These are phyloP conservation scores for Leptographium radiaticola DNA, from an alignment of 2,329 filamentous ascomycete genomes.

Conservation along the genomic window DNA sequence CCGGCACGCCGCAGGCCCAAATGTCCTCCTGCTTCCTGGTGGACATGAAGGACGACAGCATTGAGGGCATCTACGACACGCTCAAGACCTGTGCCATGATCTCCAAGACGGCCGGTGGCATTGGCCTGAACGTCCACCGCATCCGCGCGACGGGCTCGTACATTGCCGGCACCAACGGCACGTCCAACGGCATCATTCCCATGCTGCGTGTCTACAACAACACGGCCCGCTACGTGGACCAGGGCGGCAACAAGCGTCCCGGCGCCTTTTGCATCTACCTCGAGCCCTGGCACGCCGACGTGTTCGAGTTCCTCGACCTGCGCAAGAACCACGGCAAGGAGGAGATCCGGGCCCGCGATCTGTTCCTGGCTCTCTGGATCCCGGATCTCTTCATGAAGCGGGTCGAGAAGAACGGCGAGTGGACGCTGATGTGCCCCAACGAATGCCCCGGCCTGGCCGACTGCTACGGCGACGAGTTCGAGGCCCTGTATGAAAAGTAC, in stretches of 20 bases:
- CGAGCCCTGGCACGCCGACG: slow-evolving; percentile 96
- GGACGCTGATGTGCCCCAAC: slow-evolving; percentile 97
- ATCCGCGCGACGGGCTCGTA: slow-evolving; percentile 97
- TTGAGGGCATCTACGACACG: slow-evolving; percentile 98
- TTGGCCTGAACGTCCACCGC: slow-evolving; percentile 90
- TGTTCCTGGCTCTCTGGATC: slow-evolving; percentile 97
- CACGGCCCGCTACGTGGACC: slow-evolving; percentile 95
- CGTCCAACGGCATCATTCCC: slow-evolving; percentile 91
- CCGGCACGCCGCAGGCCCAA: slow-evolving; percentile 87
- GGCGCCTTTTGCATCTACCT: slow-evolving; percentile 98
- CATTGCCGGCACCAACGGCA: slow-evolving; percentile 95
- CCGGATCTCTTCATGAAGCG: slow-evolving; percentile 99
- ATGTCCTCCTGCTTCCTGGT: slow-evolving; percentile 97
- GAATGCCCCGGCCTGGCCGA: slow-evolving; percentile 92
- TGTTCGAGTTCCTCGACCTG: slow-evolving; percentile 94
- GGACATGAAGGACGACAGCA: slow-evolving; percentile 99
- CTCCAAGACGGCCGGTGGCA: slow-evolving; percentile 97
- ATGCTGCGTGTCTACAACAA: slow-evolving; percentile 99
- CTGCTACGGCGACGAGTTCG: slow-evolving; percentile 95
- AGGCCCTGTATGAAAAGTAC: slow-evolving; percentile 86
- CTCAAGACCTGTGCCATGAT: slow-evolving; percentile 99
- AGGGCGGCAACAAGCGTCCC: slow-evolving; percentile 97
- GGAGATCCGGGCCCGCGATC: slow-evolving; percentile 88
- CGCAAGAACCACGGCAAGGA: slow-evolving; percentile 99
- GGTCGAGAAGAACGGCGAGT: slow-evolving; percentile 89